Base-by-base conservation (phyloP, 257 asterid genomes). In the Solanum bulbocastanum region DNA sequence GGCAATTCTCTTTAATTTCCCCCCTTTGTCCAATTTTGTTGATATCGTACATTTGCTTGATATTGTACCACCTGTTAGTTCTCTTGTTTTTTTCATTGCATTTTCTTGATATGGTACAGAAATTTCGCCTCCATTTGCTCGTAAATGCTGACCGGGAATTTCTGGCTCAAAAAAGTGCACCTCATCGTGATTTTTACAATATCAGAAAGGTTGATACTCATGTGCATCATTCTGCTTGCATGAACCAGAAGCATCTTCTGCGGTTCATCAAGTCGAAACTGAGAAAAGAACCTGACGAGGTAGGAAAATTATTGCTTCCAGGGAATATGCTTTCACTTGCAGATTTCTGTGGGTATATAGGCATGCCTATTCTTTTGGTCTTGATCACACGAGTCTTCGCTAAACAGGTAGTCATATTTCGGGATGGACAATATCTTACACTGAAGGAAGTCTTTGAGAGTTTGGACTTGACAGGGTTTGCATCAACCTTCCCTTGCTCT, bases 241-340 rank as follows among this genome's bases (percentile, higher is more conserved):
- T 96, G 99, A 96, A 95, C 92, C 99, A 96, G 93, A 96, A 96
- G 88, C 99, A 94, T 91, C 99, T 96, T 90, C 94, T 96, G 86
- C 93, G 97, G 89, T 96, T 96, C 92, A 96, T 96, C 89, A 96
- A 96, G 92, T 94, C 96, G 81, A 96, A 96, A 90, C 90, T 95
- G 84, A 92, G 91, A 90, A 95, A 95, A 88, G 99, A 96, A 93
- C 99, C 98, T 52, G 99, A 96, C 66, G 99, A 96, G 99, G 99
- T 96, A 94, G 46, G 52, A 62, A n/a, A 23, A 40, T 66, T 82
- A 39, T 56, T 22, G 1, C 37, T 82, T 33, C 25, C 15, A 2
- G 37, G 68, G 69, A 20, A 20, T 32, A 36, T 52, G 20, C 27
- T 62, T 30, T 71, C 86, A 69, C 39, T 84, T 87, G 37, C 65